Conservation (phyloP, 768 basidiomycete genomes). For the Phlebiopsis flavidoalba region DNA sequence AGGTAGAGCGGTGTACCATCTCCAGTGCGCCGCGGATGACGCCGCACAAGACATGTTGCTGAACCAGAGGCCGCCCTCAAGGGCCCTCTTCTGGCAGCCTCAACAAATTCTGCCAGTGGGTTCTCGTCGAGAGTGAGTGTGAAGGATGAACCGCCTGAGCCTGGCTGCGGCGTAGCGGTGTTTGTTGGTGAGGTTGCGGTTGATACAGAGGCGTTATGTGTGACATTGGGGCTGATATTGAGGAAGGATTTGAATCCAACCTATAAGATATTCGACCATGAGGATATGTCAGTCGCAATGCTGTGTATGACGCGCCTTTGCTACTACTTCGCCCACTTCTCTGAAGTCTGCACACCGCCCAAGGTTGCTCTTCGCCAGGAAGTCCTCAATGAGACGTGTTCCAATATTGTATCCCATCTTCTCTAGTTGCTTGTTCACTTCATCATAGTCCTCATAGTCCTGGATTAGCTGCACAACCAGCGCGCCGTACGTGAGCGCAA, state of each 20-base stretch:
- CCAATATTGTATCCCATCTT: slow-evolving; percentile 99
- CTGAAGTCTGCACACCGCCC: slow-evolving; percentile 91
- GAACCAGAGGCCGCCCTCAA: slow-evolving; percentile 94
- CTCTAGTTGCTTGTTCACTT: slow-evolving; percentile 95
- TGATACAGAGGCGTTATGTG: slow-evolving; percentile 56
- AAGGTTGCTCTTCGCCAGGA: slow-evolving; percentile 86
- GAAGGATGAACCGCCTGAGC: slow-evolving; percentile 56
- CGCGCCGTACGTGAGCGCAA: slow-evolving; percentile 94
- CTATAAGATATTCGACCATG: slow-evolving; percentile 33
- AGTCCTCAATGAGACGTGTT: slow-evolving; percentile 93
- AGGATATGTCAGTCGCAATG: neutral
- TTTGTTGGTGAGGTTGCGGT: slow-evolving; percentile 37
- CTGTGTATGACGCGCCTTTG: slow-evolving; percentile 60
- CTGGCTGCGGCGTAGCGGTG: slow-evolving; percentile 33
- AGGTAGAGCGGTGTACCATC: slow-evolving; percentile 62
- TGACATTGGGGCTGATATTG: slow-evolving; percentile 82
- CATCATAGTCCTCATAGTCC: slow-evolving; percentile 96
- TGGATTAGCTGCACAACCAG: slow-evolving; percentile 98
- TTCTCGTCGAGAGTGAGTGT: slow-evolving; percentile 91
- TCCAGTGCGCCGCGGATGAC: slow-evolving; percentile 90
- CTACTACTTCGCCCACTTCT: slow-evolving; percentile 92
- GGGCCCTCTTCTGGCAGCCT: slow-evolving; percentile 88
- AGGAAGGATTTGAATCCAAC: slow-evolving; percentile 98
- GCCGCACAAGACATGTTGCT: slow-evolving; percentile 94
- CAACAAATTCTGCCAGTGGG: slow-evolving; percentile 94